Percentiles rank a stretch among this genome's conserved stretches.
Evolutionary conservation across 352 stramenopile species (phyloP).

Genomic region (Phytophthora pluvialis): DNA sequence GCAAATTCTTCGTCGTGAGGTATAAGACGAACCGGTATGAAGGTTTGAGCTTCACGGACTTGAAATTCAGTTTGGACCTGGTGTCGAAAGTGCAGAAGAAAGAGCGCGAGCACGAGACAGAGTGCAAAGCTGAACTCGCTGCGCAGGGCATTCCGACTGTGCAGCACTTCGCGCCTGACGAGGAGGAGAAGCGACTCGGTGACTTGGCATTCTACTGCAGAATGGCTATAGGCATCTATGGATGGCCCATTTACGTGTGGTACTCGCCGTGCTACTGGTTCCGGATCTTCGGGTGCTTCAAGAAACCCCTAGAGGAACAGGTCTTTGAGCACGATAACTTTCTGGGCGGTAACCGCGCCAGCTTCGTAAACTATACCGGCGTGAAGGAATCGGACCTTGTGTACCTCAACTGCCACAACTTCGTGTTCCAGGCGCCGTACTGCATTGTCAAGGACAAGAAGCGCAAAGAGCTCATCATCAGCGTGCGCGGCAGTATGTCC

Average conservation of each 20-base stretch:
- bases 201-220: constrained; percentile 72
- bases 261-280: constrained; percentile 79
- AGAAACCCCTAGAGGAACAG: constrained; percentile 46
- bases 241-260: constrained; percentile 81
- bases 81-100: constrained; percentile 65
- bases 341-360: constrained; percentile 63
- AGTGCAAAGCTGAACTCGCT: constrained; percentile 34
- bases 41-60: constrained; percentile 72
- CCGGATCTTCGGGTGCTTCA: constrained; percentile 67
- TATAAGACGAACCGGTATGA: constrained; percentile 74
- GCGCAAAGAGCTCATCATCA: constrained; percentile 76
- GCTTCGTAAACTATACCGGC: constrained; percentile 77
- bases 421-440: constrained; percentile 78
- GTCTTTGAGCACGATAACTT: constrained; percentile 73
- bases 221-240: constrained; percentile 80
- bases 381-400: constrained; percentile 63
- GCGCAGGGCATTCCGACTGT: constrained; percentile 31
- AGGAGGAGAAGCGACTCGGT: constrained; percentile 53
- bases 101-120: constrained; percentile 47
- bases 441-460: constrained; percentile 73
- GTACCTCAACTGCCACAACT: constrained; percentile 84
- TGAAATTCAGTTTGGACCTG: constrained; percentile 72
- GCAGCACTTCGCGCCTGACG: constrained; percentile 41
- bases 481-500: constrained; percentile 73
- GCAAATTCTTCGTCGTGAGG: constrained; percentile 79